Percentiles rank a stretch among this genome's conserved stretches.
These are phyloP conservation scores for Verruconis gallopava DNA, from an alignment of 2,329 filamentous ascomycete species.

Conservation along the genomic window DNA sequence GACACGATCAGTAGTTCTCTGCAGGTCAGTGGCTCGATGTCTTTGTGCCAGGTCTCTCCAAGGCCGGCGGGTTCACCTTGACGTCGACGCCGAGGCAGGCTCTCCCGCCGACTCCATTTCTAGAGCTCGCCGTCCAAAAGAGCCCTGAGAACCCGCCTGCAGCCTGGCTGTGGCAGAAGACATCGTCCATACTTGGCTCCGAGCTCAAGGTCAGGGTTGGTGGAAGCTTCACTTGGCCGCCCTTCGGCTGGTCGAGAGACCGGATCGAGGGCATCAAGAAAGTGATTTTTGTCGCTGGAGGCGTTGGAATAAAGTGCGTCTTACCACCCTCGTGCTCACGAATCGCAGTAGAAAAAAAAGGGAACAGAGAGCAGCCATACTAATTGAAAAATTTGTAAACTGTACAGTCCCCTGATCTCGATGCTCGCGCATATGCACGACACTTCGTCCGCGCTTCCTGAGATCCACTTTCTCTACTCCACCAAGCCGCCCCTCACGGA, in stretches of 20 bases:
- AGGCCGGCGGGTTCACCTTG: constrained; percentile 78
- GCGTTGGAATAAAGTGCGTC: constrained; percentile 64
- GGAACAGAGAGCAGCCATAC: neutral
- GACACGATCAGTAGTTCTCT: constrained; percentile 48
- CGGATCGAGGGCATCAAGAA: constrained; percentile 32
- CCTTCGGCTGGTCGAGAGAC: constrained; percentile 18
- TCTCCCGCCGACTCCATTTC: constrained; percentile 32
- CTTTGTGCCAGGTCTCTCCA: constrained; percentile 53
- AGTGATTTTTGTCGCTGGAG: constrained; percentile 65
- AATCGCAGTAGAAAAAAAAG: neutral
- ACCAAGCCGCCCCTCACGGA: constrained; percentile 9
- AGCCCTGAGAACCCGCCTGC: constrained; percentile 60
- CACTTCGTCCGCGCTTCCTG: neutral
- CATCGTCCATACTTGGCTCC: constrained; percentile 42
- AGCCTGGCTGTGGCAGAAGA: constrained; percentile 58
- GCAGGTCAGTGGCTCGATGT: constrained; percentile 86
- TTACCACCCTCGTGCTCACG: constrained; percentile 9
- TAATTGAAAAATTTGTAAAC: neutral
- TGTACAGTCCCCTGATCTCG: constrained; percentile 53
- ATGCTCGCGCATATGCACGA: constrained; percentile 37
- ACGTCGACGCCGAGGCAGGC: constrained; percentile 56
- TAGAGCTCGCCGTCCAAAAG: constrained; percentile 68
- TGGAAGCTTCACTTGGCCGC: constrained; percentile 71
- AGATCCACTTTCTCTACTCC: constrained; percentile 6
- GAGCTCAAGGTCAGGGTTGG: constrained; percentile 58